phyloP scores from a whole-genome alignment of 2,329 filamentous ascomycete species.

The Fusarium praegraminearum region DNA sequence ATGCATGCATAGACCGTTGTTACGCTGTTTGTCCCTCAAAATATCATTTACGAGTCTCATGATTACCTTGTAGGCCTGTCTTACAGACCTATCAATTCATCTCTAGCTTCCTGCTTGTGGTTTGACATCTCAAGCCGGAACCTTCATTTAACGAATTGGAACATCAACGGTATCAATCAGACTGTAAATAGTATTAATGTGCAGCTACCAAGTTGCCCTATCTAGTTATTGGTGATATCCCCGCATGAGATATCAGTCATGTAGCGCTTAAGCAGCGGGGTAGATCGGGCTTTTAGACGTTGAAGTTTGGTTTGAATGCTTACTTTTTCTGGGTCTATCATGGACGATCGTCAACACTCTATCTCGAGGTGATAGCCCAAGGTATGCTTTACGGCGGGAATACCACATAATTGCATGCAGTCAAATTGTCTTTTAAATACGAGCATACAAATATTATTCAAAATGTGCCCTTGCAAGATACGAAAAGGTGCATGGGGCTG shows the following conservation, averaged over 20 bases:
- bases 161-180: neutral
- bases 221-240: constrained; percentile 2
- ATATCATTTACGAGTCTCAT: neutral
- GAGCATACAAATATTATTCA: neutral
- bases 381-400: neutral
- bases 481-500: constrained; percentile 11
- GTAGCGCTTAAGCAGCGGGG: constrained; percentile 3
- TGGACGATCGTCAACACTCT: neutral
- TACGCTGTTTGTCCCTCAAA: neutral
- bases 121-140: neutral
- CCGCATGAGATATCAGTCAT: constrained; percentile 1
- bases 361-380: neutral
- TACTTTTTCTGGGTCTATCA: constrained; percentile 7
- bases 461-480: neutral
- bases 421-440: neutral
- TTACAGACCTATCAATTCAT: neutral
- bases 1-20: neutral
- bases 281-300: neutral
- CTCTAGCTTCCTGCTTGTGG: neutral
- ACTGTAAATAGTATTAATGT: neutral
- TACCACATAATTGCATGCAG: neutral
- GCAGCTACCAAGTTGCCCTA: neutral
- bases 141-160: neutral
- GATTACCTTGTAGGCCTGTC: neutral
- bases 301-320: constrained; percentile 5